A percentile compares a stretch with the other conserved stretches of the same genome.
phyloP scores from a whole-genome alignment of 176 grass and related monocot genomes.

The Sorghum bicolor region DNA sequence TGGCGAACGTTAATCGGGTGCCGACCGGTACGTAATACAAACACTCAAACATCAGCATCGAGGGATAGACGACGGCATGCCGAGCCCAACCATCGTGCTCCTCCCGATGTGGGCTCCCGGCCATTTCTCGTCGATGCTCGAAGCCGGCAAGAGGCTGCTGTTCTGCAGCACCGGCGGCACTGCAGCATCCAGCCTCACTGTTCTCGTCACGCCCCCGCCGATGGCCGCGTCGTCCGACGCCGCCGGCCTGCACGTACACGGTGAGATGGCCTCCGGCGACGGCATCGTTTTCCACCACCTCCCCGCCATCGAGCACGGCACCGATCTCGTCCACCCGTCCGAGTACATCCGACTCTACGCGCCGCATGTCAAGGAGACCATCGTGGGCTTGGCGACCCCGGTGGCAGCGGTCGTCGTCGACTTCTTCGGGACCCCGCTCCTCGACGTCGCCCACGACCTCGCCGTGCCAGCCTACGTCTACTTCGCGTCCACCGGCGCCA shows the following conservation, averaged over 20 bases:
- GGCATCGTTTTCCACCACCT: conserved; percentile 16
- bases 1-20: neutral
- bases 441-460: conserved; percentile 37
- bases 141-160: conserved; percentile 34
- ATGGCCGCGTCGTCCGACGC: neutral
- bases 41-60: neutral
- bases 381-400: neutral
- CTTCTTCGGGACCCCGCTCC: conserved; percentile 32
- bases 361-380: conserved; percentile 8
- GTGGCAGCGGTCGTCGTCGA: conserved; percentile 30
- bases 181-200: neutral
- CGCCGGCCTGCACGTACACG: neutral
- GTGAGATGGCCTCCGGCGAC: neutral
- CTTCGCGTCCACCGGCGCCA: conserved; percentile 27
- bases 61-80: neutral
- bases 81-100: conserved; percentile 9
- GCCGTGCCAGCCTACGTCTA: conserved; percentile 42
- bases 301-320: neutral
- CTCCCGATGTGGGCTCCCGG: conserved; percentile 14
- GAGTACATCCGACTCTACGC: conserved; percentile 25
- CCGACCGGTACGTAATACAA: neutral
- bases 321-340: neutral
- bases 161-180: neutral
- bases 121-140: conserved; percentile 37
- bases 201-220: neutral